Conservation (phyloP, 306 rosid genomes). For the Lotus japonicus region DNA sequence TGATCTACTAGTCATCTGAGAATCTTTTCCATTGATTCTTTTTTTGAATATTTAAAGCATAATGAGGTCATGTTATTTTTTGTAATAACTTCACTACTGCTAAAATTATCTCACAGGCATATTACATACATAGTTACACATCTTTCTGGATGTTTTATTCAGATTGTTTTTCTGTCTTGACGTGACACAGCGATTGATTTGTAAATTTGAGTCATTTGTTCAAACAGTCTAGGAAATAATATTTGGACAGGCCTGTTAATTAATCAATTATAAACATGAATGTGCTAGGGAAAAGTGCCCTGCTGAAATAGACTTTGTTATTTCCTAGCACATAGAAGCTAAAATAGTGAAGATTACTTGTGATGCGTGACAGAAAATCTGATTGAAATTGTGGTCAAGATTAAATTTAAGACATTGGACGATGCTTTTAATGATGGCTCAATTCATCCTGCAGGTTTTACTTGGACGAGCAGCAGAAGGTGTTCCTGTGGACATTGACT, state of each 20-base stretch:
- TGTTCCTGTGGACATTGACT: slow-evolving; percentile 75
- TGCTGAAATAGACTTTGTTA: neutral
- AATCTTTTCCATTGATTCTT: neutral
- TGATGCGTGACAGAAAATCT: neutral
- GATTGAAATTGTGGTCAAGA: slow-evolving; percentile 1
- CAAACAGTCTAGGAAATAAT: neutral
- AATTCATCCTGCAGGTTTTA: slow-evolving; percentile 53
- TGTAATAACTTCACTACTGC: neutral
- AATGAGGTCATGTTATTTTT: neutral
- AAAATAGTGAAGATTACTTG: neutral
- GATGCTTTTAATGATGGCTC: slow-evolving; percentile 13
- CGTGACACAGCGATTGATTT: neutral
- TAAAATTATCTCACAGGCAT: neutral
- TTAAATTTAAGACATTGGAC: neutral
- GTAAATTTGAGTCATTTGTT: slow-evolving; percentile 17
- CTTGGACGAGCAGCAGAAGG: slow-evolving; percentile 83
- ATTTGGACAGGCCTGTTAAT: neutral
- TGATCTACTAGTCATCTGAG: neutral
- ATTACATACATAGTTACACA: neutral
- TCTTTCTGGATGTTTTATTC: slow-evolving; percentile 5
- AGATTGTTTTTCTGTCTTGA: slow-evolving; percentile 3
- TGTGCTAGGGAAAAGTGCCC: slow-evolving; percentile 1
- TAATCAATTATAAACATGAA: slow-evolving; percentile 2
- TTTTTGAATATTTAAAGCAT: neutral
- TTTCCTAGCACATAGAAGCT: too few relatives aligned